phyloP scores from a whole-genome alignment of 148 eudicot species.

The Silene latifolia region DNA sequence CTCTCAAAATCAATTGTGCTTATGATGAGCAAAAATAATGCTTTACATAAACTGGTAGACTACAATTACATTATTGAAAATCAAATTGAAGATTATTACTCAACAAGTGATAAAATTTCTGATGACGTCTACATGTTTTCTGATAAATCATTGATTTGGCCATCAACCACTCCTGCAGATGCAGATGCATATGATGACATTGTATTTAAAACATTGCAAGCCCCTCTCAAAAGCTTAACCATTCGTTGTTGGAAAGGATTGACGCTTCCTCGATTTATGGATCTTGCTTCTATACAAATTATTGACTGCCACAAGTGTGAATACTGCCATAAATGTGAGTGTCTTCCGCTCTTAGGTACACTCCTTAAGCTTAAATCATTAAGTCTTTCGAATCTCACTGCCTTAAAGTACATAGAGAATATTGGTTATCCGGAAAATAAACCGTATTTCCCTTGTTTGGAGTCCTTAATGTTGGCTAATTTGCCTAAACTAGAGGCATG shows the following conservation, averaged over 20 bases:
- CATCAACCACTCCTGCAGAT: neutral
- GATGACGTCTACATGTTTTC: neutral
- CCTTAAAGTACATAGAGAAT: conserved; percentile 3
- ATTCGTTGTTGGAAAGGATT: neutral
- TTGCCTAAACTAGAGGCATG: conserved; percentile 2
- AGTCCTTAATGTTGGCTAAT: neutral
- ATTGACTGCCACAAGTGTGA: neutral
- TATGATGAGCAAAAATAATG: neutral
- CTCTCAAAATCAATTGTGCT: neutral
- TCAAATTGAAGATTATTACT: neutral
- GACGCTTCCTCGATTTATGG: neutral
- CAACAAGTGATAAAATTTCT: neutral
- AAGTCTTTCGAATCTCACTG: neutral
- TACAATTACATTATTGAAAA: neutral
- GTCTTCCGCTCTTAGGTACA: neutral
- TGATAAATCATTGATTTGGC: neutral
- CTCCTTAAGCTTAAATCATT: conserved; percentile 7
- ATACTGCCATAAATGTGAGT: no score
- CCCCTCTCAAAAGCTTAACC: neutral
- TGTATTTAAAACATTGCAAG: neutral
- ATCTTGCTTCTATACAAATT: neutral
- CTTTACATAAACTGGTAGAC: neutral
- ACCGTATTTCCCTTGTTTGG: conserved; percentile 8
- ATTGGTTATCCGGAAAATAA: no score
- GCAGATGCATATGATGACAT: neutral